phyloP scores from a whole-genome alignment of 805 yeast genomes.

The Cyberlindnera misumaiensis region DNA sequence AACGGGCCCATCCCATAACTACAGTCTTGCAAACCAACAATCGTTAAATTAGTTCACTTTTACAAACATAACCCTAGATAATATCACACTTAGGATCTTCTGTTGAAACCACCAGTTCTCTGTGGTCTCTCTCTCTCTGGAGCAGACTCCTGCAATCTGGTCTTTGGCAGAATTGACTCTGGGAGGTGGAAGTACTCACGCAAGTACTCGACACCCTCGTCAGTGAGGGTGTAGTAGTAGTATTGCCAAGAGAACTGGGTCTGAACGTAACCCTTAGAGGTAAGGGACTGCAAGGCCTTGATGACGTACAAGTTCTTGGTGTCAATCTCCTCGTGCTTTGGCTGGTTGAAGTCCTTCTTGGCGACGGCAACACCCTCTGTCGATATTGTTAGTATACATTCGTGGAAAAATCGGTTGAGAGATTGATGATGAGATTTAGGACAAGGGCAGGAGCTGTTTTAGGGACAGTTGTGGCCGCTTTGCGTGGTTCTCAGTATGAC shows the following conservation, averaged over 20 bases:
- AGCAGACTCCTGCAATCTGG: slow-evolving; percentile 93
- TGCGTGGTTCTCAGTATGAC: too few species aligned
- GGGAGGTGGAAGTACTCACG: slow-evolving; percentile 98
- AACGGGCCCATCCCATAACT: background rate
- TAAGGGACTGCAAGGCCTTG: slow-evolving; percentile 98
- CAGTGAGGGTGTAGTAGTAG: slow-evolving; percentile 99
- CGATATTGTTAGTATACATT: slow-evolving; percentile 31
- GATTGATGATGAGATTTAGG: too few species aligned
- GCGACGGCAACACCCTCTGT: slow-evolving; percentile 99
- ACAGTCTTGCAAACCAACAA: slow-evolving; percentile 1
- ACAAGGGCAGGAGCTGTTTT: too few species aligned
- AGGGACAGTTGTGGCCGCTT: too few species aligned
- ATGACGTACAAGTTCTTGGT: slow-evolving; percentile 96
- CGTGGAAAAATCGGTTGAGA: too few species aligned
- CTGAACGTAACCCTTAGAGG: slow-evolving; percentile 98
- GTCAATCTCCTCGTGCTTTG: slow-evolving; percentile 97
- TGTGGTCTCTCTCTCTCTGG: slow-evolving; percentile 54
- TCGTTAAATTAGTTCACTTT: slow-evolving; percentile 18
- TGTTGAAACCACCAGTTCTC: slow-evolving; percentile 38
- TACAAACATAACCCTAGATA: slow-evolving; percentile 15
- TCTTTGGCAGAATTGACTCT: slow-evolving; percentile 96
- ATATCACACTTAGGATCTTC: slow-evolving; percentile 22
- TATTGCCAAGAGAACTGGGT: slow-evolving; percentile 99
- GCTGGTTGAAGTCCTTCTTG: slow-evolving; percentile 96
- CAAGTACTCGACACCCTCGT: slow-evolving; percentile 97